A percentile compares a stretch with the other conserved stretches of the same genome.
phyloP scores from a whole-genome alignment of 2,329 filamentous ascomycete genomes.

The Magnaporthales sp. region DNA sequence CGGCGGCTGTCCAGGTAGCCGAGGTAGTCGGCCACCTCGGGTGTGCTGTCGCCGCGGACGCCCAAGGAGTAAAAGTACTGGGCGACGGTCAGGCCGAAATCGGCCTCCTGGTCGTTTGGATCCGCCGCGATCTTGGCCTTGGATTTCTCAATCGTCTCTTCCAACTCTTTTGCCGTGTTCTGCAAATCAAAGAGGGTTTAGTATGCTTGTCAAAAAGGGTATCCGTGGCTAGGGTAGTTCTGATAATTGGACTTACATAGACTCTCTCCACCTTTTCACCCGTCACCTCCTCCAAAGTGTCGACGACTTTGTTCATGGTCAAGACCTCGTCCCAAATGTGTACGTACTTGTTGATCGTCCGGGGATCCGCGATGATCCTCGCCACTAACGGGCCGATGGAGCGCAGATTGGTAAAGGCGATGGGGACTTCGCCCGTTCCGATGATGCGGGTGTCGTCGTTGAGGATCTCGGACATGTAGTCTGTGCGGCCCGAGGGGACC shows the following conservation, averaged over 20 bases:
- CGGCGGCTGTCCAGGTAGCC: slow-evolving; percentile 43
- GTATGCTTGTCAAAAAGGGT: too few species aligned
- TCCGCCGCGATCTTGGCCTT: not conserved
- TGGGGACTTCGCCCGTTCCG: slow-evolving; percentile 34
- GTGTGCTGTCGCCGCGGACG: slow-evolving; percentile 43
- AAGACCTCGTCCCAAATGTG: slow-evolving; percentile 37
- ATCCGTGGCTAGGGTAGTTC: too few species aligned
- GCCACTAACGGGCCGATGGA: slow-evolving; percentile 45
- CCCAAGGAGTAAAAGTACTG: slow-evolving; percentile 38
- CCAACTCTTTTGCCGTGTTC: not conserved
- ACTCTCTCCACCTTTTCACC: slow-evolving; percentile 35
- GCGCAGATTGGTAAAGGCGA: slow-evolving; percentile 35
- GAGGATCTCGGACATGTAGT: slow-evolving; percentile 26
- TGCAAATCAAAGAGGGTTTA: not conserved
- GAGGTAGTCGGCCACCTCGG: slow-evolving; percentile 42
- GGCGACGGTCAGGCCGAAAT: not conserved
- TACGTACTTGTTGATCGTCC: slow-evolving; percentile 44
- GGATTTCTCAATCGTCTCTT: not conserved
- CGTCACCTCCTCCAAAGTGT: slow-evolving; percentile 33
- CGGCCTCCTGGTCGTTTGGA: not conserved
- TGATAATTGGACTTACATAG: slow-evolving; percentile 25
- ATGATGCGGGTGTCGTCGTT: slow-evolving; percentile 27
- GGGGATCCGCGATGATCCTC: slow-evolving; percentile 37
- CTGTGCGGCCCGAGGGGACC: slow-evolving; percentile 22
- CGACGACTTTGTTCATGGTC: slow-evolving; percentile 36